Evolutionary conservation across 495 filamentous ascomycete species (phyloP).

Genomic region (Xylaria telfairii): DNA sequence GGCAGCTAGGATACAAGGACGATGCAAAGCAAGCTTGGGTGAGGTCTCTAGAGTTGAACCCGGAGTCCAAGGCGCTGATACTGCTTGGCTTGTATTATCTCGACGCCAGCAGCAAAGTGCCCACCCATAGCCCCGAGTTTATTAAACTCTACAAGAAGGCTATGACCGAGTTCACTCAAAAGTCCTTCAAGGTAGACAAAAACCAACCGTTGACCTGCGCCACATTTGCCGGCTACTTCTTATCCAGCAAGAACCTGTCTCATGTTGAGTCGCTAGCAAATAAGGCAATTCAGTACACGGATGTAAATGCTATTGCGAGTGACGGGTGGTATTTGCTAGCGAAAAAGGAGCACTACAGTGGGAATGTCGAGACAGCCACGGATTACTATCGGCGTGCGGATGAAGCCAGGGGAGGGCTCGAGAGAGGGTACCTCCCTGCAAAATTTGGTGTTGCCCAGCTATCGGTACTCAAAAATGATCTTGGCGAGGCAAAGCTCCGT

Average conservation of each 20-base stretch:
- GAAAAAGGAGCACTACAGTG: conserved; percentile 80
- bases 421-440: conserved; percentile 87
- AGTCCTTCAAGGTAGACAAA: conserved; percentile 94
- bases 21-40: conserved; percentile 92
- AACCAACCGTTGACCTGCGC: conserved; percentile 88
- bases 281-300: conserved; percentile 92
- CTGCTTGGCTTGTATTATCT: conserved; percentile 89
- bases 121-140: conserved; percentile 77
- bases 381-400: conserved; percentile 90
- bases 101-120: conserved; percentile 76
- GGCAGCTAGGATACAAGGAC: conserved; percentile 92
- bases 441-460: conserved; percentile 93
- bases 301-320: conserved; percentile 92
- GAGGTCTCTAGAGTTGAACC: conserved; percentile 81
- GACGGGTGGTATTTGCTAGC: conserved; percentile 96
- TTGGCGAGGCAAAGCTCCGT: conserved; percentile 89
- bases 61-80: conserved; percentile 89
- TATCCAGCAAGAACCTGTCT: conserved; percentile 73
- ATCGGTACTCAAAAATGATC: conserved; percentile 79
- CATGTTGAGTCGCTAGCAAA: conserved; percentile 86
- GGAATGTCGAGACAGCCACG: conserved; percentile 69
- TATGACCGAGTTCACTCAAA: conserved; percentile 91
- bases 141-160: conserved; percentile 84
- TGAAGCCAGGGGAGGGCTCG: conserved; percentile 82
- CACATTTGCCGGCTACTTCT: conserved; percentile 86